These are phyloP conservation scores for Malus asiatica DNA, from an alignment of 306 rosid genomes.

Conservation along the genomic window DNA sequence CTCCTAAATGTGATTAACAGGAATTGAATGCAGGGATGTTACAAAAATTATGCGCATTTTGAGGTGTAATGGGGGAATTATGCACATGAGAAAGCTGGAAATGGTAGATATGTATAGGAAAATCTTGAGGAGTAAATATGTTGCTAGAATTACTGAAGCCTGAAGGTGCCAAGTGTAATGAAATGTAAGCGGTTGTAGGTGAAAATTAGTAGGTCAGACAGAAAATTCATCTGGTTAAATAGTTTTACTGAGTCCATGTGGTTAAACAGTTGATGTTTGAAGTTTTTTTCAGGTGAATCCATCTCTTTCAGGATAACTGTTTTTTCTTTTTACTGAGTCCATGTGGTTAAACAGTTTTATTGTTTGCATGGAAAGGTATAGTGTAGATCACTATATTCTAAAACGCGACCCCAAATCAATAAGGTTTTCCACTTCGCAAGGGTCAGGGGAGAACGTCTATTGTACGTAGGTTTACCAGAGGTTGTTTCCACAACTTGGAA, in stretches of 20 bases:
- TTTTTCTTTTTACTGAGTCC: too few relatives aligned
- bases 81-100: not conserved
- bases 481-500: too few relatives aligned
- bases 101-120: constrained; percentile 15
- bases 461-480: too few relatives aligned
- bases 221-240: not conserved
- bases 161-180: not conserved
- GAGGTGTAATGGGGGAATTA: not conserved
- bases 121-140: constrained; percentile 18
- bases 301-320: too few relatives aligned
- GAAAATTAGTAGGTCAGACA: not conserved
- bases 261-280: too few relatives aligned
- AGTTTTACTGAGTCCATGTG: too few relatives aligned
- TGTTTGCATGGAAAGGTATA: too few relatives aligned
- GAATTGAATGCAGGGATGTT: not conserved
- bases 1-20: constrained; percentile 21
- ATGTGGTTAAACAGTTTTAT: not conserved
- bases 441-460: too few relatives aligned
- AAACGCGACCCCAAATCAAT: too few relatives aligned
- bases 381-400: too few relatives aligned
- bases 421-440: too few relatives aligned
- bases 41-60: not conserved
- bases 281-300: too few relatives aligned
- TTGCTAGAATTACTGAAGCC: constrained; percentile 17
- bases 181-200: not conserved